Conservation (phyloP, 2,329 filamentous ascomycete species). For the Cadophora sp. region DNA sequence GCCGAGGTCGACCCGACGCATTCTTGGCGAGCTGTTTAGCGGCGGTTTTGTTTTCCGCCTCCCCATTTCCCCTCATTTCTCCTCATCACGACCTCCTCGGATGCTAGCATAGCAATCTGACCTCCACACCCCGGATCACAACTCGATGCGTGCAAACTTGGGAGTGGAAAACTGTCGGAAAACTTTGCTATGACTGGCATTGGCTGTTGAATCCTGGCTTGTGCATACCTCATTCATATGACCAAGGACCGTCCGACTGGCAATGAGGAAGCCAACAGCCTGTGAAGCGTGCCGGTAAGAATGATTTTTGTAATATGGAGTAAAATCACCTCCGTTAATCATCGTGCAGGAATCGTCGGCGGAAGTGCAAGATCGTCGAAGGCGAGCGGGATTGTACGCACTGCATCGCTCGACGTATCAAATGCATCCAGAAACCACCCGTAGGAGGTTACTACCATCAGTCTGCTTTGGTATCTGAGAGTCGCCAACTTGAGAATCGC, state of each 20-base stretch:
- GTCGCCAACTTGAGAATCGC: not conserved
- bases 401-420: slow-evolving; percentile 12
- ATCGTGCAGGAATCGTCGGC: slow-evolving; percentile 8
- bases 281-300: slow-evolving; percentile 12
- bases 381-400: slow-evolving; percentile 2
- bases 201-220: slow-evolving; percentile 1
- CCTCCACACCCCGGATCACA: not conserved
- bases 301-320: not conserved
- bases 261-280: slow-evolving; percentile 14
- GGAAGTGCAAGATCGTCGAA: slow-evolving; percentile 11
- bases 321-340: not conserved
- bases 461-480: not conserved
- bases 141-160: not conserved
- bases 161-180: slow-evolving; percentile 8
- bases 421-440: slow-evolving; percentile 14
- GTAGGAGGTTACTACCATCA: slow-evolving; percentile 8
- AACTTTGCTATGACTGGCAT: not conserved
- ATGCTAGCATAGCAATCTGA: slow-evolving; percentile 6
- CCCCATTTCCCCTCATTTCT: slow-evolving; percentile 10
- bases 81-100: slow-evolving; percentile 8
- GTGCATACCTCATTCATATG: not conserved
- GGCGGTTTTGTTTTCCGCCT: slow-evolving; percentile 2
- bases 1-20: not conserved
- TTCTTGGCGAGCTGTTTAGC: not conserved
- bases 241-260: not conserved